Conservation (phyloP, 129 eudicot species). For the sunflower (Helianthus annuus) region HanXRQr2.0-SUNRISE NC_035445.2:100797333-100797832, state of each 20-base stretch:
- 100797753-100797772: neutral
- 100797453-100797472: conserved; percentile 47
- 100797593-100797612: neutral
- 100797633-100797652: neutral
- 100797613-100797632: neutral
- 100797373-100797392: neutral
- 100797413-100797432: neutral
- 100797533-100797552: conserved; percentile 96
- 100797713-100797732: neutral
- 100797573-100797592: conserved; percentile 8
- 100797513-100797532: conserved; percentile 71
- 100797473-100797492: conserved; percentile 59
- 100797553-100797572: conserved; percentile 36
- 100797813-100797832: neutral
- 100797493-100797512: conserved; percentile 64
- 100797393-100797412: neutral
- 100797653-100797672: neutral
- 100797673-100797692: neutral
- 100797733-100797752: neutral
- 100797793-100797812: neutral
- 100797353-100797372: neutral
- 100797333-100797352: neutral
- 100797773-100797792: neutral
- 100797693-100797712: neutral
- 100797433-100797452: conserved; percentile 46